Conservation (phyloP, 2,329 filamentous ascomycete genomes). For the Claviceps sp. region DNA sequence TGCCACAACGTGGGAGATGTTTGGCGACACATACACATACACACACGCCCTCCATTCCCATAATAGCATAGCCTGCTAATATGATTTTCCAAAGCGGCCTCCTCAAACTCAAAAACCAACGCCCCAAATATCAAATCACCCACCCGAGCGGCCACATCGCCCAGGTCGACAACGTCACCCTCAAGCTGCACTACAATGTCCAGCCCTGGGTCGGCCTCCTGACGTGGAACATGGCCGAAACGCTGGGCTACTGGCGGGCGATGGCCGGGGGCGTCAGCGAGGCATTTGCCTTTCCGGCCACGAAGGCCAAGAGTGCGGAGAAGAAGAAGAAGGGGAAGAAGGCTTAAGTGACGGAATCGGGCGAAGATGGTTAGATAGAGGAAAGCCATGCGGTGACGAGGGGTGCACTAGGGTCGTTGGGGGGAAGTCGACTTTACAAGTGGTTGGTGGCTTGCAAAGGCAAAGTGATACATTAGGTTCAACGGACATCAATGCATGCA, state of each 20-base stretch:
- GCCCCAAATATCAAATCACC: conserved; percentile 94
- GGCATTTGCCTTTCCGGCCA: conserved; percentile 47
- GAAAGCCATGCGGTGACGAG: no score
- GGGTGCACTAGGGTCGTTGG: no score
- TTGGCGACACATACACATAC: background rate
- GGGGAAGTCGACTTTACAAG: no score
- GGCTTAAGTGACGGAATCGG: background rate
- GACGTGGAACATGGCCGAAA: conserved; percentile 58
- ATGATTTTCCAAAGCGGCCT: conserved; percentile 42
- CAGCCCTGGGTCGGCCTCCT: conserved; percentile 91
- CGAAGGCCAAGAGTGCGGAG: conserved; percentile 38
- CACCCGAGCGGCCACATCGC: conserved; percentile 73
- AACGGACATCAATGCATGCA: no score
- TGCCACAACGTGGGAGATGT: background rate
- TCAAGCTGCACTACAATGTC: conserved; percentile 87
- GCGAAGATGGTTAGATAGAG: no score
- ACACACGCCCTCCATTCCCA: background rate
- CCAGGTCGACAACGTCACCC: conserved; percentile 55
- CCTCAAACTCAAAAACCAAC: conserved; percentile 67
- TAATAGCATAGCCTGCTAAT: background rate
- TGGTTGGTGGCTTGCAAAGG: no score
- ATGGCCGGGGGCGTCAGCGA: conserved; percentile 52
- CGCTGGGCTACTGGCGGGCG: conserved; percentile 50
- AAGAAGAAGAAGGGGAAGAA: conserved; percentile 11
- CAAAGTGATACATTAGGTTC: no score